A percentile compares a stretch with the other conserved stretches of the same genome.
Conservation (phyloP, 1,139 yeast species). For the Yamadazyma friedrichii region DNA sequence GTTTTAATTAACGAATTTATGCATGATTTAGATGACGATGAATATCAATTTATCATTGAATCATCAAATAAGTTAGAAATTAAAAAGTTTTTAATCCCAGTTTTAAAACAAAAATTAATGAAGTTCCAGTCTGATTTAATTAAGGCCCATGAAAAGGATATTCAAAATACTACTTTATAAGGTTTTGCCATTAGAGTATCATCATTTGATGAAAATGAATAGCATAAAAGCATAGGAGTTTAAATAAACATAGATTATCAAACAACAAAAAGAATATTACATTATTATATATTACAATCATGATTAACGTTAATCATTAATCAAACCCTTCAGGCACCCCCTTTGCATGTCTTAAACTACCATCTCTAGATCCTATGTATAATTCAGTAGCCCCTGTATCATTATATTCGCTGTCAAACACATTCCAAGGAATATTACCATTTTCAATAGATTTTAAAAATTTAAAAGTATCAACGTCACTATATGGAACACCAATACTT, state of each 20-base stretch:
- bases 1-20: conserved; percentile 63
- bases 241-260: background rate
- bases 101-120: conserved; percentile 45
- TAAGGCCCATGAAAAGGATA: conserved; percentile 56
- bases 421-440: conserved; percentile 71
- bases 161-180: conserved; percentile 39
- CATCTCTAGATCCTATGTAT: conserved; percentile 57
- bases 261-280: background rate
- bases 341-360: conserved; percentile 59
- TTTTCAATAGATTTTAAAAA: conserved; percentile 66
- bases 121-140: conserved; percentile 64
- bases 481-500: conserved; percentile 78
- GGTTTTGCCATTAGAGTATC: background rate
- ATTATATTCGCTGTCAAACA: conserved; percentile 32
- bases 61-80: conserved; percentile 38
- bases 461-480: conserved; percentile 76
- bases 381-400: conserved; percentile 63
- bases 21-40: conserved; percentile 70
- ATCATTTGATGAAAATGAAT: too few species aligned
- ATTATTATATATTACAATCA: conserved; percentile 4
- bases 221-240: too few species aligned
- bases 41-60: conserved; percentile 53
- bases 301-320: conserved; percentile 9
- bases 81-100: conserved; percentile 50
- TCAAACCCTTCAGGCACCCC: conserved; percentile 89